These are phyloP conservation scores for Boletus pseudo-olivaceus DNA, from an alignment of 768 basidiomycete species.

Conservation along the genomic window DNA sequence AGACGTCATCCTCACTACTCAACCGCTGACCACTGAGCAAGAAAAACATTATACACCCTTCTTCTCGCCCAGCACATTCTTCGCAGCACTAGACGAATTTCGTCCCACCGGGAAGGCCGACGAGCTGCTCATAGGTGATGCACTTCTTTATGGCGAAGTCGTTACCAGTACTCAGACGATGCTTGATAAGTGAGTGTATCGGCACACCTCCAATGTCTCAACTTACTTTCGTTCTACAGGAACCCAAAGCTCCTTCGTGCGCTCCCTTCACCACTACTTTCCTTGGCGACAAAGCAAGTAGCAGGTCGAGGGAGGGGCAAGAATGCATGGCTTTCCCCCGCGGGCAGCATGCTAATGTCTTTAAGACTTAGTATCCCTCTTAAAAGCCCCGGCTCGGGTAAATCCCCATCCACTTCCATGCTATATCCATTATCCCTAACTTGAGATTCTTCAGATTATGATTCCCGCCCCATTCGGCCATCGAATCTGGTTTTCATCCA, in stretches of 20 bases:
- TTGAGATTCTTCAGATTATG: not conserved
- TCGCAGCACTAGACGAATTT: conserved; percentile 42
- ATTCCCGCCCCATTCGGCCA: conserved; percentile 23
- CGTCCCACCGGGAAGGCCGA: conserved; percentile 18
- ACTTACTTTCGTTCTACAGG: conserved; percentile 37
- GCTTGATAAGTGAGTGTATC: conserved; percentile 73
- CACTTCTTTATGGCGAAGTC: conserved; percentile 79
- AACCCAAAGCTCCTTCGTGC: conserved; percentile 68
- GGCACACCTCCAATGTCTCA: not conserved
- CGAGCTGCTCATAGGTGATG: conserved; percentile 66
- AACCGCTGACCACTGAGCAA: conserved; percentile 46
- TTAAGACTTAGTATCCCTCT: conserved; percentile 23
- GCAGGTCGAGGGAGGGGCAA: conserved; percentile 83
- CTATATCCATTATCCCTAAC: not conserved
- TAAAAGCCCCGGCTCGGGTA: conserved; percentile 10
- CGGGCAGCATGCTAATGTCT: conserved; percentile 78
- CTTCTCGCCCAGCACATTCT: conserved; percentile 68
- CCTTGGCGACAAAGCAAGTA: conserved; percentile 83
- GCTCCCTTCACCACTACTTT: conserved; percentile 75
- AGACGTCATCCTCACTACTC: conserved; percentile 51
- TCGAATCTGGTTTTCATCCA: conserved; percentile 86
- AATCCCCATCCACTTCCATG: not conserved
- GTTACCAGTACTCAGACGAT: conserved; percentile 95
- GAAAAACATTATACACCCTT: conserved; percentile 50
- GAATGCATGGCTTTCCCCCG: conserved; percentile 91